Conservation (phyloP, 208 protist genomes). For the Leishmania turanica region DNA sequence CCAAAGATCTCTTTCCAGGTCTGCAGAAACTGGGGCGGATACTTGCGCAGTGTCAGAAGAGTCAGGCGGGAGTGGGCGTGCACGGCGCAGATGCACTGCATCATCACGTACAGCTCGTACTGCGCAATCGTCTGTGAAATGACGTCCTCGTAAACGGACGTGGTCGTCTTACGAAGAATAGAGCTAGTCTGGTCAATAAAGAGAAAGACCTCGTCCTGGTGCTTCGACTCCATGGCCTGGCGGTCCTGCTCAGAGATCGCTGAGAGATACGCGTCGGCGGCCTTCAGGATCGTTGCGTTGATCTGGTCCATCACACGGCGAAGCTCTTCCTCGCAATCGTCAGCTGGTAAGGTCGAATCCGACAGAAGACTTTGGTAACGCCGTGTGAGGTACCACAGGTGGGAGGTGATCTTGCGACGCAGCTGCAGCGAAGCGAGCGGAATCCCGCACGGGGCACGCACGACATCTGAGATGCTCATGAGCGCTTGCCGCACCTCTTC, state of each 20-base stretch:
- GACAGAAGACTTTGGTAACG: conserved; percentile 26
- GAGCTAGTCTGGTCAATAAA: conserved; percentile 88
- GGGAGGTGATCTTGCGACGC: conserved; percentile 17
- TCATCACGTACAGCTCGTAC: conserved; percentile 85
- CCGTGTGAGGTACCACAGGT: conserved; percentile 28
- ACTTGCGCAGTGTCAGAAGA: conserved; percentile 69
- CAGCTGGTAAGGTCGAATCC: conserved; percentile 23
- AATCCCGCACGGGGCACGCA: conserved; percentile 38
- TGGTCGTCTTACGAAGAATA: conserved; percentile 62
- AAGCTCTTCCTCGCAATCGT: conserved; percentile 15
- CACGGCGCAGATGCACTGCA: conserved; percentile 82
- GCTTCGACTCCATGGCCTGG: conserved; percentile 2
- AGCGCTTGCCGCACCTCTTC: conserved; percentile 35
- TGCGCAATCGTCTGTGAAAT: conserved; percentile 82
- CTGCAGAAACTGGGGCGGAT: conserved; percentile 57
- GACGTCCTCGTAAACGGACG: conserved; percentile 82
- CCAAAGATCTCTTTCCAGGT: conserved; percentile 70
- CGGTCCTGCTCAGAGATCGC: conserved; percentile 24
- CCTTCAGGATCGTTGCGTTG: conserved; percentile 50
- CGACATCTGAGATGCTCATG: conserved; percentile 27
- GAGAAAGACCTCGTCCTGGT: conserved; percentile 72
- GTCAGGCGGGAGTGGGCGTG: conserved; percentile 66
- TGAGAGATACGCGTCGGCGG: conserved; percentile 35
- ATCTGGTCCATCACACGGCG: conserved; percentile 39
- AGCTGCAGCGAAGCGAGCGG: conserved; percentile 44